Conservation (phyloP, 2,329 filamentous ascomycete genomes). For the Trichoderma sp. region DNA sequence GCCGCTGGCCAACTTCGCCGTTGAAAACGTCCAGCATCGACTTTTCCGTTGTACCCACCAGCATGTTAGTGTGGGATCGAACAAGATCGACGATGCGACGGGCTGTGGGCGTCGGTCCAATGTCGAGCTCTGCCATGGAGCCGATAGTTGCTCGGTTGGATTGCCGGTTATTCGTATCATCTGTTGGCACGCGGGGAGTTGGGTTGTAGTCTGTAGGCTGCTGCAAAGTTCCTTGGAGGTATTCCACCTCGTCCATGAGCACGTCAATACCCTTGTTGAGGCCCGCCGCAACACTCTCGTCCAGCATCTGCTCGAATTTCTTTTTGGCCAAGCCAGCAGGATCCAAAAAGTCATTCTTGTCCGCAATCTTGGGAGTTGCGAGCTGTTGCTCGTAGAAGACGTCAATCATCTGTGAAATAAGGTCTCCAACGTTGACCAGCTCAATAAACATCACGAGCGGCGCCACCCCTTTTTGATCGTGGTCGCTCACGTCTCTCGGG, state of each 20-base stretch:
- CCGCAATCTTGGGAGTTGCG: constrained; percentile 76
- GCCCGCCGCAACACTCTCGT: constrained; percentile 93
- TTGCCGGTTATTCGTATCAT: constrained; percentile 15
- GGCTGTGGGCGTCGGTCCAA: constrained; percentile 78
- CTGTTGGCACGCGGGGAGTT: constrained; percentile 35
- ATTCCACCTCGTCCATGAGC: constrained; percentile 97
- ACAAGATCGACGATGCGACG: constrained; percentile 82
- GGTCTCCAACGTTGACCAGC: constrained; percentile 94
- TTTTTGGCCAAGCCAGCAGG: constrained; percentile 94
- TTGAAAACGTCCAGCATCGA: constrained; percentile 98
- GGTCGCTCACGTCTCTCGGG: constrained; percentile 77
- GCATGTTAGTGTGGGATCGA: constrained; percentile 86
- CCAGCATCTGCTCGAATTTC: constrained; percentile 97
- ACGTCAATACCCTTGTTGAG: constrained; percentile 98
- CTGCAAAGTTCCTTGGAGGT: constrained; percentile 87
- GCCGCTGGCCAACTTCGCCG: constrained; percentile 89
- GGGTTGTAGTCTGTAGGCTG: constrained; percentile 90
- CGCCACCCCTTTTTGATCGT: constrained; percentile 74
- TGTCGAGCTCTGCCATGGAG: constrained; percentile 45
- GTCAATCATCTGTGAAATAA: constrained; percentile 98
- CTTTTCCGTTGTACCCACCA: constrained; percentile 94
- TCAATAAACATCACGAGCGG: constrained; percentile 95
- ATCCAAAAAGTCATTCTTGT: constrained; percentile 93
- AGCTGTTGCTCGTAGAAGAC: constrained; percentile 98
- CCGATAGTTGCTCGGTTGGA: constrained; percentile 22